Percentiles rank a stretch among this genome's conserved stretches.
Evolutionary conservation across 257 asterid genomes (phyloP).

Genomic region (Solanum piurae): DNA sequence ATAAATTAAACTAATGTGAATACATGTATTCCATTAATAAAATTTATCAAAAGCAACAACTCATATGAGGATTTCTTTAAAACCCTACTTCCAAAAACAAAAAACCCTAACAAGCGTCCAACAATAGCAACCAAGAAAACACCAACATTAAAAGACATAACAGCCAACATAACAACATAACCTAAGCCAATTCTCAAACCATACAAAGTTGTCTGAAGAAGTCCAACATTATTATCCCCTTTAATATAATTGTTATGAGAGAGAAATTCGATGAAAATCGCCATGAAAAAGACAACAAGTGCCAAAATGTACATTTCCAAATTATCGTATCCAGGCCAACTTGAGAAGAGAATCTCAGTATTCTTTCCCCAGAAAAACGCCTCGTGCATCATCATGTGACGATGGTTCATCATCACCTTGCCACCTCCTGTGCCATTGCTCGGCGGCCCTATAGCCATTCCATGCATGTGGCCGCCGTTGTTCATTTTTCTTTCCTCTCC

Average conservation of each 20-base stretch:
- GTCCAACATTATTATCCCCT: slow-evolving; percentile 8
- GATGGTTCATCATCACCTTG: slow-evolving; percentile 11
- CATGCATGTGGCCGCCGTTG: not conserved
- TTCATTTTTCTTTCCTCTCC: not conserved
- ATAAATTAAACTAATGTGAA: not conserved
- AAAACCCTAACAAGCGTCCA: slow-evolving; percentile 54
- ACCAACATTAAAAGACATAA: slow-evolving; percentile 73
- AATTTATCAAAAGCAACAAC: not conserved
- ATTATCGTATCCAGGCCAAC: slow-evolving; percentile 62
- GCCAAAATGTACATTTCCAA: slow-evolving; percentile 51
- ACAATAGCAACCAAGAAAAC: slow-evolving; percentile 49
- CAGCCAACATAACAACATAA: slow-evolving; percentile 63
- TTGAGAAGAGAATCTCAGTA: slow-evolving; percentile 52
- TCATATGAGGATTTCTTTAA: slow-evolving; percentile 31
- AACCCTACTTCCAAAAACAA: slow-evolving; percentile 46
- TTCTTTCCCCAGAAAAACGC: slow-evolving; percentile 72
- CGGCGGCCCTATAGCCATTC: slow-evolving; percentile 28
- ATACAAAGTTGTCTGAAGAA: slow-evolving; percentile 39
- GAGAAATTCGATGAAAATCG: slow-evolving; percentile 47
- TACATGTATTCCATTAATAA: not conserved
- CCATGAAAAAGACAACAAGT: slow-evolving; percentile 32
- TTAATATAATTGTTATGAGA: slow-evolving; percentile 29
- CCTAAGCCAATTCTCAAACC: slow-evolving; percentile 44
- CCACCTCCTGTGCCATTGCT: slow-evolving; percentile 4
- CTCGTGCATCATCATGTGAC: slow-evolving; percentile 72